Evolutionary conservation across 2,329 filamentous ascomycete genomes (phyloP).

Genomic region (Cladophialophora exuberans): DNA sequence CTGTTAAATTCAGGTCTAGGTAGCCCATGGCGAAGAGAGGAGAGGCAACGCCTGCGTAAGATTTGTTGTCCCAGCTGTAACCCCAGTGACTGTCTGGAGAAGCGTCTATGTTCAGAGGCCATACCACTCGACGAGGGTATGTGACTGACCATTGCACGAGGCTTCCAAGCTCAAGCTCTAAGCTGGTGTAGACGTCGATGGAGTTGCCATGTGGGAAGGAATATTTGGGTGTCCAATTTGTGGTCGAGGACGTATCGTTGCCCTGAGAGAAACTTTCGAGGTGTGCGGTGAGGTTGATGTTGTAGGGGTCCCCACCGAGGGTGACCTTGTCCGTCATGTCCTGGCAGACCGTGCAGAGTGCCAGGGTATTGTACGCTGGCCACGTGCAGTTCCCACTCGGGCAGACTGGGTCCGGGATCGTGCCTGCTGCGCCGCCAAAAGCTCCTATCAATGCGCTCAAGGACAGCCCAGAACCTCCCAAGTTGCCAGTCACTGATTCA

Average conservation of each 20-base stretch:
- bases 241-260: constrained; percentile 6
- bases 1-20: constrained; percentile 9
- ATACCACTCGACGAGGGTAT: constrained; percentile 15
- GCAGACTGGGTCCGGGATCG: constrained; percentile 17
- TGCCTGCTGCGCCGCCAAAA: constrained; percentile 18
- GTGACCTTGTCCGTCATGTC: constrained; percentile 20
- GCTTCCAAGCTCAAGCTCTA: constrained; percentile 4
- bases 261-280: constrained; percentile 11
- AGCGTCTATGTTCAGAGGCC: constrained; percentile 22
- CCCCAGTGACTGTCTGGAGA: constrained; percentile 16
- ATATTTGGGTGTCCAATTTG: constrained; percentile 16
- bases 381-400: constrained; percentile 26
- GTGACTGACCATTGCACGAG: constrained; percentile 12
- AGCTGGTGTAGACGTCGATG: neutral
- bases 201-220: constrained; percentile 17
- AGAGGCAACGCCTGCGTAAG: constrained; percentile 11
- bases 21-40: constrained; percentile 22
- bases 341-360: constrained; percentile 19
- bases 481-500: constrained; percentile 15
- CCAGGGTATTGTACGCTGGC: constrained; percentile 23
- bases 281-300: constrained; percentile 15
- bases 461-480: constrained; percentile 18
- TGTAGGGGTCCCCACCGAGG: constrained; percentile 5
- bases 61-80: constrained; percentile 16
- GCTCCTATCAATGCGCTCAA: constrained; percentile 20